Evolutionary conservation across 352 stramenopile genomes (phyloP).

Genomic region (Thraustochytrium striatum): DNA sequence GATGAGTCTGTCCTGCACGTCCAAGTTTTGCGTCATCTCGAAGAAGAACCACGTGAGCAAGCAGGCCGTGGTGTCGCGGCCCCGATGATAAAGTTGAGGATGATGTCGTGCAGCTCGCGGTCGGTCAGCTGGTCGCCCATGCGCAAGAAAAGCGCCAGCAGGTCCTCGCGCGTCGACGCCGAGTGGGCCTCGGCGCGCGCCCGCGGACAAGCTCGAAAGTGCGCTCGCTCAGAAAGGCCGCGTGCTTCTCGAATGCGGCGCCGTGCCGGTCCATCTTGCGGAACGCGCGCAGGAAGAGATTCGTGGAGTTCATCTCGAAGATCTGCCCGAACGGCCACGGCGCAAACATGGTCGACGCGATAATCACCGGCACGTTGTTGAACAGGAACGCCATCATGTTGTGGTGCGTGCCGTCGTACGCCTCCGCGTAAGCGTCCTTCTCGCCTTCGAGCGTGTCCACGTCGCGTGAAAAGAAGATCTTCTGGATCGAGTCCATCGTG

Average conservation of each 20-base stretch:
- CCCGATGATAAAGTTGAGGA: conserved; percentile 61
- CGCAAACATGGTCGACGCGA: neutral
- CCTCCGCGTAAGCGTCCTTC: neutral
- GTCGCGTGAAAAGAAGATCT: conserved; percentile 45
- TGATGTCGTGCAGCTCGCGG: conserved; percentile 55
- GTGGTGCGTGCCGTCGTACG: conserved; percentile 30
- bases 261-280: neutral
- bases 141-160: conserved; percentile 11
- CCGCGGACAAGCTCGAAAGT: neutral
- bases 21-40: conserved; percentile 38
- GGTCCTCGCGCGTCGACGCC: conserved; percentile 2
- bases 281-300: neutral
- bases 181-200: neutral
- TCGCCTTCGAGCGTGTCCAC: conserved; percentile 33
- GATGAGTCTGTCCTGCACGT: conserved; percentile 40
- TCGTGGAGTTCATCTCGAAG: conserved; percentile 1
- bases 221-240: neutral
- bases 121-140: neutral
- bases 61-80: conserved; percentile 54
- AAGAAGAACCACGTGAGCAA: conserved; percentile 46
- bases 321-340: conserved; percentile 34
- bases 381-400: conserved; percentile 28
- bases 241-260: neutral
- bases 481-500: conserved; percentile 47
- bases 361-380: neutral